Conservation (phyloP, 306 rosid species). For the Prunus persica region Prunus_persica_NCBIv2 NC_034009.1:1132001-1132500, state of each 20-base stretch:
- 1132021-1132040: constrained; percentile 35
- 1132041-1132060: constrained; percentile 33
- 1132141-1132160: background rate
- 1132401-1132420: too few relatives aligned
- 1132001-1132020: background rate
- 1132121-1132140: background rate
- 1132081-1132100: constrained; percentile 43
- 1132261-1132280: background rate
- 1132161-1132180: background rate
- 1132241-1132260: background rate
- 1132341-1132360: too few relatives aligned
- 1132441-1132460: background rate
- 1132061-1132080: constrained; percentile 7
- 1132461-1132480: too few relatives aligned
- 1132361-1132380: too few relatives aligned
- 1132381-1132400: too few relatives aligned
- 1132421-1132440: too few relatives aligned
- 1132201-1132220: background rate
- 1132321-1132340: too few relatives aligned
- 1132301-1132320: too few relatives aligned
- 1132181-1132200: background rate
- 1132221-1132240: background rate
- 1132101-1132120: background rate
- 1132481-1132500: too few relatives aligned
- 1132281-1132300: background rate